These are phyloP conservation scores for Bonia amplexicaulis DNA, from an alignment of 176 grass and related monocot genomes.

Conservation along the genomic window DNA sequence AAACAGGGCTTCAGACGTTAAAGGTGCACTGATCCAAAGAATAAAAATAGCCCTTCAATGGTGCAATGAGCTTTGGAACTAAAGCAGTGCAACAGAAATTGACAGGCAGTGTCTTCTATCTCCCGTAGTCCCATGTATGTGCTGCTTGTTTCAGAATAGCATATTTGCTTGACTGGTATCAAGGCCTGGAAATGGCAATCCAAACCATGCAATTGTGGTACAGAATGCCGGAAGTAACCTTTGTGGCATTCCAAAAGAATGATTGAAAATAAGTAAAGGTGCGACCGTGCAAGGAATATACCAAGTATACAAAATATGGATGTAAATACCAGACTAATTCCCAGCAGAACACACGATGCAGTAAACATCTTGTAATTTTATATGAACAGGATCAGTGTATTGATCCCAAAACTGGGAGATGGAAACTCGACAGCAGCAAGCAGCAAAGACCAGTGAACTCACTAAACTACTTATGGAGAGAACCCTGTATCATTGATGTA, in stretches of 20 bases:
- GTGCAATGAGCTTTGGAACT: not conserved
- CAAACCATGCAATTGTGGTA: not conserved
- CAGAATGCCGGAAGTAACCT: not conserved
- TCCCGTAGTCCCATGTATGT: not conserved
- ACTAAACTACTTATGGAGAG: constrained; percentile 36
- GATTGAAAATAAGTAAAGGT: not conserved
- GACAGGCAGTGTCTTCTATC: not conserved
- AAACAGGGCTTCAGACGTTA: not conserved
- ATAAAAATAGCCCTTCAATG: not conserved
- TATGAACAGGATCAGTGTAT: not conserved
- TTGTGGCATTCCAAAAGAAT: not conserved
- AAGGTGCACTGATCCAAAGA: not conserved
- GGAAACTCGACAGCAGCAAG: not conserved
- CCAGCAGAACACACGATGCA: not conserved
- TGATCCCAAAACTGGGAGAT: not conserved
- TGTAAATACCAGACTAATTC: not conserved
- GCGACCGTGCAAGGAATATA: not conserved
- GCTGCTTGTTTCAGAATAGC: not conserved
- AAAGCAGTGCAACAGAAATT: not conserved
- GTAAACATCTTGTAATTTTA: not conserved
- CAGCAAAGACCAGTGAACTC: not conserved
- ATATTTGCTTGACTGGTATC: not conserved
- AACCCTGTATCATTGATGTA: constrained; percentile 78
- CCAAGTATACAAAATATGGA: not conserved
- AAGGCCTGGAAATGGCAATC: not conserved